Evolutionary conservation across 2,329 filamentous ascomycete species (phyloP).

Genomic region (Microdochium trichocladiopsis): DNA sequence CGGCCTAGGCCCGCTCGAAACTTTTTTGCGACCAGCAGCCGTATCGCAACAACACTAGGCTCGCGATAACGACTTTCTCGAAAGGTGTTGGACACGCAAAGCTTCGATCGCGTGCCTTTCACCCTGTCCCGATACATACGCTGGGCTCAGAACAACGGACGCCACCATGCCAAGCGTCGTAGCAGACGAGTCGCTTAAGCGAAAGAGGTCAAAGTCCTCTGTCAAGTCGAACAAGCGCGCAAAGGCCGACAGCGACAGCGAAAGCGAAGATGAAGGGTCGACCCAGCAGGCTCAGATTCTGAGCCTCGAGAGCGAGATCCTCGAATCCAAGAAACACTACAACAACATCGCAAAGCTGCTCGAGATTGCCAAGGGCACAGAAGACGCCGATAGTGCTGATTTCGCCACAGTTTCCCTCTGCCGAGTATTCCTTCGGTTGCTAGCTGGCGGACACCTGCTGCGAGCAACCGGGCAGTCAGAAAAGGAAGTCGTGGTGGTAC

Average conservation of each 20-base stretch:
- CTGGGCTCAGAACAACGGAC: too few relatives aligned
- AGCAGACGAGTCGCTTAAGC: slow-evolving; percentile 33
- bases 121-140: too few relatives aligned
- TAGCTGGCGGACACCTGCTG: slow-evolving; percentile 65
- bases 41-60: not conserved
- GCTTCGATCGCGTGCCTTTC: not conserved
- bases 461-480: slow-evolving; percentile 60
- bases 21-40: not conserved
- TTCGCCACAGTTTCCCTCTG: slow-evolving; percentile 76
- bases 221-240: slow-evolving; percentile 43
- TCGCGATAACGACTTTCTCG: not conserved
- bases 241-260: slow-evolving; percentile 38
- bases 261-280: slow-evolving; percentile 36
- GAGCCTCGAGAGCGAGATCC: slow-evolving; percentile 70
- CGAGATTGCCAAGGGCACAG: slow-evolving; percentile 43
- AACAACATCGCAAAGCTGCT: slow-evolving; percentile 79
- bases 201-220: slow-evolving; percentile 39
- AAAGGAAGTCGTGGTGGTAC: slow-evolving; percentile 65
- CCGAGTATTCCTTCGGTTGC: slow-evolving; percentile 75
- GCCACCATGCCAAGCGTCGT: slow-evolving; percentile 18
- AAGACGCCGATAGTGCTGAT: slow-evolving; percentile 49
- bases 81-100: not conserved
- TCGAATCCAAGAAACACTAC: slow-evolving; percentile 83
- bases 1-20: not conserved
- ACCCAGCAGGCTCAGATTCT: slow-evolving; percentile 61